Conservation (phyloP, 148 eudicot genomes). For the Pouteria glomerata region DNA sequence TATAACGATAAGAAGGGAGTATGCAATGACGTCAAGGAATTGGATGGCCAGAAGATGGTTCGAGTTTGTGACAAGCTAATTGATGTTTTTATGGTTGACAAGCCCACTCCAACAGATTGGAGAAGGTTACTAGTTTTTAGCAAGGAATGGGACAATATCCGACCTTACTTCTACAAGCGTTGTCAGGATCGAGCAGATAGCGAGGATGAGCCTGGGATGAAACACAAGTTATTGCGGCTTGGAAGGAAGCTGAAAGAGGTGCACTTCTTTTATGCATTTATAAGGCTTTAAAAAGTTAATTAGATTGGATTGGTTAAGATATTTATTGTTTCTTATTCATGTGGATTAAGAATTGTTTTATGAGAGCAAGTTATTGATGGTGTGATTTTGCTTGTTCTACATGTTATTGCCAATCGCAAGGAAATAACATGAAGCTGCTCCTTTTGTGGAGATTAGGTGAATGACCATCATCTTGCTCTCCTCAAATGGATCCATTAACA, state of each 20-base stretch:
- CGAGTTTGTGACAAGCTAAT: conserved; percentile 81
- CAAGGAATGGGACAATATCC: conserved; percentile 63
- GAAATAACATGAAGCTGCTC: not conserved
- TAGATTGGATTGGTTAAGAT: not conserved
- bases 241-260: conserved; percentile 94
- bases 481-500: not conserved
- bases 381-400: not conserved
- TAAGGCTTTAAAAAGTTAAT: not conserved
- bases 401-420: not conserved
- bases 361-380: not conserved
- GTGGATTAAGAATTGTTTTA: not conserved
- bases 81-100: conserved; percentile 84
- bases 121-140: conserved; percentile 76
- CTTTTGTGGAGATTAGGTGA: not conserved
- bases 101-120: conserved; percentile 84
- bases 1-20: conserved; percentile 18
- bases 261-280: not conserved
- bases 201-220: conserved; percentile 70
- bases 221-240: conserved; percentile 66
- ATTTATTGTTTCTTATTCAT: not conserved
- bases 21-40: conserved; percentile 24
- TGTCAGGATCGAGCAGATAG: conserved; percentile 73
- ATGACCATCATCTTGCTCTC: not conserved
- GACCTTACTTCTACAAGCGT: conserved; percentile 68
- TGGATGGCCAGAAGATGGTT: conserved; percentile 46